Evolutionary conservation across 2,329 filamentous ascomycete species (phyloP).

Genomic region (Arthrobotrys megalospora): DNA sequence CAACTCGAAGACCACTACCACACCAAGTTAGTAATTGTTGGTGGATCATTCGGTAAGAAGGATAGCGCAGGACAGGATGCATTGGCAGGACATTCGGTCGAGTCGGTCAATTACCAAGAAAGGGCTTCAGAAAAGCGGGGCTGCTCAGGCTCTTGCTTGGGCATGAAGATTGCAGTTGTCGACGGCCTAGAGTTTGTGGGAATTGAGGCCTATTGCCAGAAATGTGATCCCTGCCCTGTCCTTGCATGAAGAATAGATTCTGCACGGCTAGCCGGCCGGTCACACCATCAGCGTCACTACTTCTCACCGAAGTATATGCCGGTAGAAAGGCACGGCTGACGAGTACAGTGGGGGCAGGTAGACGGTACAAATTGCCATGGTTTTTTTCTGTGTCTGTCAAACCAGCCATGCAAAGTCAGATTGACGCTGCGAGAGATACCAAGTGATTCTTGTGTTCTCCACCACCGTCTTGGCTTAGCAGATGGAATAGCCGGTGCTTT

Average conservation of each 20-base stretch:
- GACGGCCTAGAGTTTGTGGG: constrained; percentile 9
- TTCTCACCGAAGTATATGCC: constrained; percentile 37
- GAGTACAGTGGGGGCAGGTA: constrained; percentile 46
- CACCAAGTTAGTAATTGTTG: constrained; percentile 31
- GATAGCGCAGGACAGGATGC: constrained; percentile 23
- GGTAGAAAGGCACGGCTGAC: constrained; percentile 47
- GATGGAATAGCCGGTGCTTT: neutral
- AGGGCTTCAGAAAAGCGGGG: constrained; percentile 38
- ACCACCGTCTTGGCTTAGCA: constrained; percentile 7
- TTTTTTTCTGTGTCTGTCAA: constrained; percentile 10
- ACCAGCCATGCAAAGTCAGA: constrained; percentile 12
- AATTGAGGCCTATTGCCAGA: constrained; percentile 15
- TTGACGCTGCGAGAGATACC: neutral
- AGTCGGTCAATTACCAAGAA: constrained; percentile 11
- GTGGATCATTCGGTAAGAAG: constrained; percentile 41
- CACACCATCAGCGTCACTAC: constrained; percentile 56
- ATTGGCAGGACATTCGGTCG: constrained; percentile 23
- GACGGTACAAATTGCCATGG: constrained; percentile 17
- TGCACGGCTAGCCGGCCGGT: constrained; percentile 50
- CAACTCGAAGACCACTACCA: constrained; percentile 24
- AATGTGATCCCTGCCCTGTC: constrained; percentile 44
- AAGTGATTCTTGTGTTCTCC: neutral
- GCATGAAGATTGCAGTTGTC: neutral
- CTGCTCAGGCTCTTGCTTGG: constrained; percentile 6
- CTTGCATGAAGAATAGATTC: constrained; percentile 36